phyloP scores from a whole-genome alignment of 495 filamentous ascomycete genomes.

The Chaetomium fimeti region DNA sequence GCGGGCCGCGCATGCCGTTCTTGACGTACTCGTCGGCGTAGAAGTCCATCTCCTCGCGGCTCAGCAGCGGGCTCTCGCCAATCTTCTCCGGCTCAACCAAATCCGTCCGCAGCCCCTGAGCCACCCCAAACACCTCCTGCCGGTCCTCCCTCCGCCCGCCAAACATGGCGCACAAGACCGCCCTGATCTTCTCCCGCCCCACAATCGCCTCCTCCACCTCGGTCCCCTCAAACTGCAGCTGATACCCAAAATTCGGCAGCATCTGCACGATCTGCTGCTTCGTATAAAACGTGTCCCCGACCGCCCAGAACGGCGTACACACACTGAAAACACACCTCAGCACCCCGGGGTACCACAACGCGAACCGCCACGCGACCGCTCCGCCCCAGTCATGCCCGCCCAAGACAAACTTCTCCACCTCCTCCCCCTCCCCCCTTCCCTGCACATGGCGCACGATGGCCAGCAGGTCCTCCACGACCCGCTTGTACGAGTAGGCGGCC shows the following conservation, averaged over 20 bases:
- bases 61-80: slow-evolving; percentile 55
- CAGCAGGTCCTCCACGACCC: slow-evolving; percentile 61
- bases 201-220: slow-evolving; percentile 62
- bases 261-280: slow-evolving; percentile 52
- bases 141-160: slow-evolving; percentile 58
- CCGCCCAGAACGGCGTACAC: slow-evolving; percentile 69
- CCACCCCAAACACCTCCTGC: slow-evolving; percentile 52
- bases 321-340: slow-evolving; percentile 71
- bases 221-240: slow-evolving; percentile 69
- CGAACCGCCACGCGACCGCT: slow-evolving; percentile 57
- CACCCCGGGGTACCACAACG: slow-evolving; percentile 69
- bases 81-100: slow-evolving; percentile 47
- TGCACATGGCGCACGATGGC: slow-evolving; percentile 20
- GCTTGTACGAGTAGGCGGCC: slow-evolving; percentile 62
- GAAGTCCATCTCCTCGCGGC: slow-evolving; percentile 68
- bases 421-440: background rate
- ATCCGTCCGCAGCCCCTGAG: slow-evolving; percentile 55
- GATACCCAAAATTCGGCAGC: slow-evolving; percentile 77
- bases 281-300: slow-evolving; percentile 45
- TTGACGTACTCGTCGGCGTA: slow-evolving; percentile 68
- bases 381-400: slow-evolving; percentile 83
- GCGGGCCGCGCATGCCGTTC: slow-evolving; percentile 71
- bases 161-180: slow-evolving; percentile 68
- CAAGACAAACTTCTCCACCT: slow-evolving; percentile 53
- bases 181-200: slow-evolving; percentile 54